Conservation (phyloP, 371 early-diverging fungal species). For the Mortierella polycephala region DNA sequence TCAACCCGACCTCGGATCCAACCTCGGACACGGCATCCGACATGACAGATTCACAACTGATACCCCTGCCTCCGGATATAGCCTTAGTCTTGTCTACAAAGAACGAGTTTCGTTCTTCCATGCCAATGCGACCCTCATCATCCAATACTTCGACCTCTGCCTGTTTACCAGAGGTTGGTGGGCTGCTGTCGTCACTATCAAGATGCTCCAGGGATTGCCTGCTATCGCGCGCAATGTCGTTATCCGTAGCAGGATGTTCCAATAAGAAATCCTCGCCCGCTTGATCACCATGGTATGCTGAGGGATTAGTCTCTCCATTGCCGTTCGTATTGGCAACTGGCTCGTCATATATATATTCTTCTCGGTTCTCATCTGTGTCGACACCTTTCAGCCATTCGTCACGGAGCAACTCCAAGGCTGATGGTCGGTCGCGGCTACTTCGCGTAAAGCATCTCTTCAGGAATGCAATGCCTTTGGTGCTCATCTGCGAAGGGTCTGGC, state of each 20-base stretch:
- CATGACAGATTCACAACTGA: conserved; percentile 8
- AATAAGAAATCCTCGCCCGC: conserved; percentile 2
- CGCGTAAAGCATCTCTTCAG: conserved; percentile 83
- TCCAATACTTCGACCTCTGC: not conserved
- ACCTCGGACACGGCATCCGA: conserved; percentile 44
- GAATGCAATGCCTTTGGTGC: conserved; percentile 77
- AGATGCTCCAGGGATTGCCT: too few species aligned
- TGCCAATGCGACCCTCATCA: not conserved
- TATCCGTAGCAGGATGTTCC: not conserved
- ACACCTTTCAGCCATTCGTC: conserved; percentile 80
- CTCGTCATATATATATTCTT: conserved; percentile 19
- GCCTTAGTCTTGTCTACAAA: too few species aligned
- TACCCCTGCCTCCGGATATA: conserved; percentile 2
- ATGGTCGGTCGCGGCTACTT: conserved; percentile 78
- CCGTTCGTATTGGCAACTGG: conserved; percentile 18
- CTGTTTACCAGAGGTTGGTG: too few species aligned
- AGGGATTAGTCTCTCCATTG: conserved; percentile 6
- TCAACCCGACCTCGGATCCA: conserved; percentile 48
- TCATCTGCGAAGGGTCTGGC: conserved; percentile 74
- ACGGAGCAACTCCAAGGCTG: conserved; percentile 77
- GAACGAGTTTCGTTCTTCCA: too few species aligned
- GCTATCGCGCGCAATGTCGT: not conserved
- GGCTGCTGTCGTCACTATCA: too few species aligned
- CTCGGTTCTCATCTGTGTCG: conserved; percentile 36
- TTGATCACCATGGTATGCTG: not conserved